A percentile compares a stretch with the other conserved stretches of the same genome.
These are phyloP conservation scores for Aristolochia fimbriata DNA, from an alignment of 164 flowering plant species.

Conservation along the genomic window DNA sequence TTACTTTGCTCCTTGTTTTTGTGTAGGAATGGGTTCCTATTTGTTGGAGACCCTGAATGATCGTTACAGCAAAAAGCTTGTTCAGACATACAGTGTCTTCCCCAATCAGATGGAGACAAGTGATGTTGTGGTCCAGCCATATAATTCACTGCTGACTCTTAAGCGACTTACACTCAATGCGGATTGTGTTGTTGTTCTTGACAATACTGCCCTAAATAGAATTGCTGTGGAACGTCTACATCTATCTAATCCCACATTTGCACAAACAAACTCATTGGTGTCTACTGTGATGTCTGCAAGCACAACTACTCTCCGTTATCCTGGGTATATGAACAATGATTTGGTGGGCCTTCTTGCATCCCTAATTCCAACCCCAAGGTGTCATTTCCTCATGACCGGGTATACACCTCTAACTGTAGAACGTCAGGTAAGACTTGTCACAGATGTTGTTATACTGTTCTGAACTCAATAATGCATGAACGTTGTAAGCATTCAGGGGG, in stretches of 20 bases:
- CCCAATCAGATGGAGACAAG: conserved; percentile 99
- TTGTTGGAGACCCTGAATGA: conserved; percentile 94
- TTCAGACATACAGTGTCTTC: conserved; percentile 98
- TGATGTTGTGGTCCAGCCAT: conserved; percentile 99
- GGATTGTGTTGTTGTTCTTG: conserved; percentile 99
- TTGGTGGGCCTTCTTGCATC: conserved; percentile 99
- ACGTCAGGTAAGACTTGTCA: conserved; percentile 62
- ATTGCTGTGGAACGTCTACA: conserved; percentile 98
- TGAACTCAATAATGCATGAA: too few species aligned
- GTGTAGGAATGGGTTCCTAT: conserved; percentile 97
- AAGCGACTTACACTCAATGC: conserved; percentile 94
- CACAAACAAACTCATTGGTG: conserved; percentile 94
- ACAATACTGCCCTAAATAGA: conserved; percentile 91
- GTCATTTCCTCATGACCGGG: conserved; percentile 99
- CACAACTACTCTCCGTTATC: conserved; percentile 96
- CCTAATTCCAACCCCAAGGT: conserved; percentile 95
- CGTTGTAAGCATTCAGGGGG: too few species aligned
- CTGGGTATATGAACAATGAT: conserved; percentile 99
- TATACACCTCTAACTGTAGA: conserved; percentile 98
- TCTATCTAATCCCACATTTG: conserved; percentile 82
- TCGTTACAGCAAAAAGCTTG: conserved; percentile 96
- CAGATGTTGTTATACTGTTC: too few species aligned
- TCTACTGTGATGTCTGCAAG: conserved; percentile 99
- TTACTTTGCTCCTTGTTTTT: conserved; percentile 1
- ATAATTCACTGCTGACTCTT: conserved; percentile 94